Evolutionary conservation across 148 eudicot genomes (phyloP).

Genomic region (Fagopyrum tataricum): DNA sequence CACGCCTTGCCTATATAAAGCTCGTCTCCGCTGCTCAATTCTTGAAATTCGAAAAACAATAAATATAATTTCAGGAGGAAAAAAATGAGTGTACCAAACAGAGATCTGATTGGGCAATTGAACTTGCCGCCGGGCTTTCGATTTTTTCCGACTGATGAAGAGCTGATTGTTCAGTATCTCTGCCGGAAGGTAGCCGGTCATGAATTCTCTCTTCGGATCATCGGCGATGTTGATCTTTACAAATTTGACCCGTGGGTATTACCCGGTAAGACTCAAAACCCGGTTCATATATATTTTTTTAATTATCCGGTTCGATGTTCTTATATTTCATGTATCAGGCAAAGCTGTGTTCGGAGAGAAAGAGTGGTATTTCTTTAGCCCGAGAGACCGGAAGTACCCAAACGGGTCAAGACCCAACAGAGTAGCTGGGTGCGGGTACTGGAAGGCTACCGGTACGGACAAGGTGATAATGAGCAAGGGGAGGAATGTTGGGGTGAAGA

Average conservation of each 20-base stretch:
- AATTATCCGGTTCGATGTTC: neutral
- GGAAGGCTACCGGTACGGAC: slow-evolving; percentile 88
- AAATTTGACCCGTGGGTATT: slow-evolving; percentile 40
- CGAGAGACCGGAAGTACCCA: slow-evolving; percentile 72
- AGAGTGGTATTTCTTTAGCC: slow-evolving; percentile 83
- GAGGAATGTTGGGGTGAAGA: slow-evolving; percentile 61
- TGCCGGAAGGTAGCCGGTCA: slow-evolving; percentile 27
- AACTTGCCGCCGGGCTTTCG: slow-evolving; percentile 36
- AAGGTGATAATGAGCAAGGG: slow-evolving; percentile 47
- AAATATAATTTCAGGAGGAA: neutral
- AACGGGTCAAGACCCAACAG: slow-evolving; percentile 80
- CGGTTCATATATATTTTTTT: neutral
- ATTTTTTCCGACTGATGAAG: slow-evolving; percentile 41
- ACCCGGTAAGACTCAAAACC: slow-evolving; percentile 20
- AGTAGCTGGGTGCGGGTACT: slow-evolving; percentile 70
- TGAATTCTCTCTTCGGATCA: slow-evolving; percentile 23
- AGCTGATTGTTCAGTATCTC: slow-evolving; percentile 32
- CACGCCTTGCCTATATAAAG: neutral
- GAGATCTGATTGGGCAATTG: slow-evolving; percentile 17
- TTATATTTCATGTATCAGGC: slow-evolving; percentile 20
- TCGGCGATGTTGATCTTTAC: slow-evolving; percentile 30
- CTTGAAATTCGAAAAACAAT: neutral
- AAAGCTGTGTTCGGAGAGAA: slow-evolving; percentile 71
- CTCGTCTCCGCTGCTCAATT: neutral
- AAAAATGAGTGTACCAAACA: neutral